A percentile compares a stretch with the other conserved stretches of the same genome.
phyloP scores from a whole-genome alignment of 2,329 filamentous ascomycete genomes.

The Metarhizium guizhouense region DNA sequence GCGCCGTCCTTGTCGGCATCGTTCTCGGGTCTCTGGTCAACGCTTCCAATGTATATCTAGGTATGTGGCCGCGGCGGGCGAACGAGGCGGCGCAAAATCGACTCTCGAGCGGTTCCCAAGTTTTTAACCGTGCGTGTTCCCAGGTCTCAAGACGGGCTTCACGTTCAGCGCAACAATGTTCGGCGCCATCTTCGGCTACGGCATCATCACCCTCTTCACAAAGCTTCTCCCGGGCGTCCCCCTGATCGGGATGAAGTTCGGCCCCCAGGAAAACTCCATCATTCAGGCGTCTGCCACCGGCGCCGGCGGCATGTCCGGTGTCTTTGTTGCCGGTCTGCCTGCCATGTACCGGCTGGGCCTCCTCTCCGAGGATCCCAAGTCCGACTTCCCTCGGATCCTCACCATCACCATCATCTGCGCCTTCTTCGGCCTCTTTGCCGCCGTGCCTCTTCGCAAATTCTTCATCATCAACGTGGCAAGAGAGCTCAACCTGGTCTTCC shows the following conservation, averaged over 20 bases:
- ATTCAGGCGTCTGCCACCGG: slow-evolving; percentile 51
- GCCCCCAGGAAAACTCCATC: slow-evolving; percentile 54
- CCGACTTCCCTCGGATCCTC: slow-evolving; percentile 49
- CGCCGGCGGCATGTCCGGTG: slow-evolving; percentile 45
- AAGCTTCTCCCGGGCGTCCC: slow-evolving; percentile 39
- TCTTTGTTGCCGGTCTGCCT: slow-evolving; percentile 51
- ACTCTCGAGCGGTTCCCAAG: not conserved
- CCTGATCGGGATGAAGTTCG: slow-evolving; percentile 44
- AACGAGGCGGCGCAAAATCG: not conserved
- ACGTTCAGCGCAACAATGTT: slow-evolving; percentile 40
- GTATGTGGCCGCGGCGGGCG: slow-evolving; percentile 18
- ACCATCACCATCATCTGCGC: slow-evolving; percentile 52
- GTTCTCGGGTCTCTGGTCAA: slow-evolving; percentile 51
- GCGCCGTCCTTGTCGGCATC: slow-evolving; percentile 46
- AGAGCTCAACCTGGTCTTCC: slow-evolving; percentile 51
- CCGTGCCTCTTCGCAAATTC: slow-evolving; percentile 56
- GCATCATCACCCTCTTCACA: slow-evolving; percentile 44
- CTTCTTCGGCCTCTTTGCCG: slow-evolving; percentile 57
- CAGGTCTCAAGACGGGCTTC: slow-evolving; percentile 42
- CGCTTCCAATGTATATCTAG: slow-evolving; percentile 54
- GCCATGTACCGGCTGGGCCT: slow-evolving; percentile 50
- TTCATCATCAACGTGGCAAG: slow-evolving; percentile 58
- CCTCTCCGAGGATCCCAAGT: slow-evolving; percentile 36
- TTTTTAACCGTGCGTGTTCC: not conserved
- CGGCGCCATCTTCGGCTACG: slow-evolving; percentile 51